Evolutionary conservation across 108 stramenopile genomes (phyloP).

Genomic region (Cylindrotheca fusiformis): DNA sequence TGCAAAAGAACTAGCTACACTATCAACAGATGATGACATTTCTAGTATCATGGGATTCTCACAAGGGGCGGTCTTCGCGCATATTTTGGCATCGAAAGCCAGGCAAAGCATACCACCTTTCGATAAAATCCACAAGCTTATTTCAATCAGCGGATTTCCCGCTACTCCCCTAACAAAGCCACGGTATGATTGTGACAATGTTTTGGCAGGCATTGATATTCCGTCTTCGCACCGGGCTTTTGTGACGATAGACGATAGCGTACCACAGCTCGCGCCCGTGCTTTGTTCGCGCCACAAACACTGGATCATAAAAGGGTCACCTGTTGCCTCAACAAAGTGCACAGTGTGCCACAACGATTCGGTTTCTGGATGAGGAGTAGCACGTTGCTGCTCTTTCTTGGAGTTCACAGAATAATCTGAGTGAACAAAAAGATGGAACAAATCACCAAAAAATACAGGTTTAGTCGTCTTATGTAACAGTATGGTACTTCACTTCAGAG

Average conservation of each 20-base stretch:
- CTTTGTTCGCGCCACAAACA: not conserved
- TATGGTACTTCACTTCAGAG: no score
- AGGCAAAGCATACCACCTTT: slow-evolving; percentile 9
- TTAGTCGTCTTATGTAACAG: no score
- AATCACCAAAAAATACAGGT: no score
- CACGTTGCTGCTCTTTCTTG: not conserved
- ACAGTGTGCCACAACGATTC: not conserved
- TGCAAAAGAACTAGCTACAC: slow-evolving; percentile 11
- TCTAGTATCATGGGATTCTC: slow-evolving; percentile 43
- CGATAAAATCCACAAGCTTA: slow-evolving; percentile 12
- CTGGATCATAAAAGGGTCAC: not conserved
- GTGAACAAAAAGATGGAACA: no score
- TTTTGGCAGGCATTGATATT: no score
- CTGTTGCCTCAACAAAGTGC: not conserved
- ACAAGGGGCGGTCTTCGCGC: slow-evolving; percentile 50
- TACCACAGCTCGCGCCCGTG: not conserved
- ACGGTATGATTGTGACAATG: not conserved
- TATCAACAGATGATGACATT: not conserved
- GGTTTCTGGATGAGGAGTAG: not conserved
- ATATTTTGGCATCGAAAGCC: slow-evolving; percentile 40
- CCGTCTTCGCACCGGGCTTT: no score
- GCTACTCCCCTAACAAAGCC: not conserved
- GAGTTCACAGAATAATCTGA: no score
- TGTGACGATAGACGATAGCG: no score
- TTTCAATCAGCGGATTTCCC: slow-evolving; percentile 41